phyloP scores from a whole-genome alignment of 371 early-diverging fungal genomes.

The Mucor plumbeus region DNA sequence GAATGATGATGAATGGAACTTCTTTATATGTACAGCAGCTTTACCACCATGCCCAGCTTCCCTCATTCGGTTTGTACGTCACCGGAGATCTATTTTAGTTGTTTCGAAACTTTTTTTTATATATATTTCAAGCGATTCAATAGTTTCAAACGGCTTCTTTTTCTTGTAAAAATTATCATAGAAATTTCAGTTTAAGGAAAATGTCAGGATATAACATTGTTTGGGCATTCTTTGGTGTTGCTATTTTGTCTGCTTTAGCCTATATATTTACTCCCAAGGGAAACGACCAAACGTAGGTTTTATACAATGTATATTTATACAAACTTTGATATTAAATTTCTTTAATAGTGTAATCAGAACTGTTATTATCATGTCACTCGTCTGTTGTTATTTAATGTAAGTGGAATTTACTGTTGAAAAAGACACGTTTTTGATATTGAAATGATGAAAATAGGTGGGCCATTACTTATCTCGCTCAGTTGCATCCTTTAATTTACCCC shows the following conservation, averaged over 20 bases:
- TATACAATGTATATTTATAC: background rate
- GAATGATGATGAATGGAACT: too few species aligned
- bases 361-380: conserved; percentile 70
- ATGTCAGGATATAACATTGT: conserved; percentile 66
- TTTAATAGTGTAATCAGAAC: conserved; percentile 64
- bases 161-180: background rate
- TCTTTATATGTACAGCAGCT: too few species aligned
- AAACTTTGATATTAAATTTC: background rate
- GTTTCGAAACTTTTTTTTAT: conserved; percentile 6
- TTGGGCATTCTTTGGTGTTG: conserved; percentile 55
- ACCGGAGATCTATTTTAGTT: conserved; percentile 9
- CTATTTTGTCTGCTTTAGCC: conserved; percentile 45
- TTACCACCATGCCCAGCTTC: too few species aligned
- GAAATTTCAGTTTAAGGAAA: background rate
- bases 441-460: conserved; percentile 66
- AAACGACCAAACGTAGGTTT: conserved; percentile 63
- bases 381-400: conserved; percentile 70
- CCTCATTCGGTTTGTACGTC: too few species aligned
- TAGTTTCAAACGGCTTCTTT: background rate
- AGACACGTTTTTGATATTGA: background rate
- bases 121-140: background rate
- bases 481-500: conserved; percentile 72
- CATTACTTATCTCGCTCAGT: conserved; percentile 76
- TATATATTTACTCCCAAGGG: conserved; percentile 64
- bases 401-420: conserved; percentile 10